Evolutionary conservation across 2,329 filamentous ascomycete species (phyloP), one percentile per base, ranked within the genome.

Genomic region (Eurotiales sp.): DNA sequence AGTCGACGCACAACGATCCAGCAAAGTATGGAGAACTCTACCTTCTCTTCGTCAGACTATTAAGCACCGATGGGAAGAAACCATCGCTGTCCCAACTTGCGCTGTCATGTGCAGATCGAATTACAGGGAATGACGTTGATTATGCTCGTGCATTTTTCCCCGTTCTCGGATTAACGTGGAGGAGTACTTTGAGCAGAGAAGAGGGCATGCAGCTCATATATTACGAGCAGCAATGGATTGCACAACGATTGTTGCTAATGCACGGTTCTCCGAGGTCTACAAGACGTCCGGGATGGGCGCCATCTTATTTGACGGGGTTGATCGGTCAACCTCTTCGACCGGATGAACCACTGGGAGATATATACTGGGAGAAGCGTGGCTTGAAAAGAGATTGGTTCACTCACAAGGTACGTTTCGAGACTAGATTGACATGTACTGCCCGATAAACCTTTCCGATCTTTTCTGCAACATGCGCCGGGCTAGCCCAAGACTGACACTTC

Each of bases 131-230:
- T 21, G 32, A 47, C 3, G n/a, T 47, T 10, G 45, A 47, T 15
- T 47, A 47, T 40, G 45, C 45, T 11, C 45, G 45, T 11, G 45
- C 45, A 4, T 40, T 47, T 27, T 47, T 47, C 34, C 45, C 32
- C 22, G 32, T 47, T 7, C 23, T 47, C 12, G 45, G 45, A 14
- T 21, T 47, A 22, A 27, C 22, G 8, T 47, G 45, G 45, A 47
- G 27, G 2, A 19, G 14, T 19, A 19, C 14, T 12, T 30, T 39
- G 45, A 47, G n/a, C 10, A 39, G 45, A 19, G 45, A 47, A 19
- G 45, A 47, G 17, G 45, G 45, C 3, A 47, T 47, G 45, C 32
- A 27, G 15, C n/a, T 47, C 6, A 47, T 47, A n/a, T 47, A 19
- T 8, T 4, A 19, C 10, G 21, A 25, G 15, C 22, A 47, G 19